Percentiles rank a stretch among this genome's conserved stretches.
Evolutionary conservation across 2,329 filamentous ascomycete genomes (phyloP).

Genomic region (Lasiodiplodia citricola): DNA sequence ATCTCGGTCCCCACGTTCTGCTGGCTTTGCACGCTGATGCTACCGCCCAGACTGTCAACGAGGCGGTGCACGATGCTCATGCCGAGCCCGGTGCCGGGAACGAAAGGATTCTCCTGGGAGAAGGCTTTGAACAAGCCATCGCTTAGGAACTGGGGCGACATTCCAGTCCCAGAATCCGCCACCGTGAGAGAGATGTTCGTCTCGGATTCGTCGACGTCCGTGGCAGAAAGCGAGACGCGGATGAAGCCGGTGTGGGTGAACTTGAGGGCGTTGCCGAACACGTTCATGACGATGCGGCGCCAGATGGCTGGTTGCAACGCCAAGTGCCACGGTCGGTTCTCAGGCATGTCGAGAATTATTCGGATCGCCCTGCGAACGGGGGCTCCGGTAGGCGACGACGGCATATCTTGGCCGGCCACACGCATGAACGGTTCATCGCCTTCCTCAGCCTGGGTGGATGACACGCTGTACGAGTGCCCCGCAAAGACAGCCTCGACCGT

Average conservation of each 20-base stretch:
- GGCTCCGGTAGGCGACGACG: background rate
- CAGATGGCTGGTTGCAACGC: conserved; percentile 59
- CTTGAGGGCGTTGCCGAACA: conserved; percentile 67
- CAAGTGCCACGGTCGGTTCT: conserved; percentile 55
- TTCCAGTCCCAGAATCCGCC: conserved; percentile 46
- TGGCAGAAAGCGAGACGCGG: background rate
- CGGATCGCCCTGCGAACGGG: background rate
- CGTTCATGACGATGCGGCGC: conserved; percentile 64
- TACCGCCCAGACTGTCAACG: conserved; percentile 43
- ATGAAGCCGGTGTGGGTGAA: conserved; percentile 51
- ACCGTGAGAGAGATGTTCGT: conserved; percentile 36
- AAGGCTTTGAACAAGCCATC: conserved; percentile 45
- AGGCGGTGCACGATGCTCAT: conserved; percentile 47
- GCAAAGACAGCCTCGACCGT: conserved; percentile 40
- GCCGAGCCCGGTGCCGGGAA: conserved; percentile 45
- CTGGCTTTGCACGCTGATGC: conserved; percentile 43
- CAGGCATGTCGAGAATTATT: conserved; percentile 60
- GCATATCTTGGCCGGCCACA: background rate
- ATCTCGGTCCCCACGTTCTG: conserved; percentile 38
- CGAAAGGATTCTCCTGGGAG: conserved; percentile 45
- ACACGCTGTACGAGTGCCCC: background rate
- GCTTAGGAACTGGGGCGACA: conserved; percentile 45
- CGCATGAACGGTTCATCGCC: background rate
- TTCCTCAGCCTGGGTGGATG: background rate
- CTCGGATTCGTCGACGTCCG: background rate